These are phyloP conservation scores for Debaryomyces nepalensis DNA, from an alignment of 1,139 yeast genomes.

Conservation along the genomic window DNA sequence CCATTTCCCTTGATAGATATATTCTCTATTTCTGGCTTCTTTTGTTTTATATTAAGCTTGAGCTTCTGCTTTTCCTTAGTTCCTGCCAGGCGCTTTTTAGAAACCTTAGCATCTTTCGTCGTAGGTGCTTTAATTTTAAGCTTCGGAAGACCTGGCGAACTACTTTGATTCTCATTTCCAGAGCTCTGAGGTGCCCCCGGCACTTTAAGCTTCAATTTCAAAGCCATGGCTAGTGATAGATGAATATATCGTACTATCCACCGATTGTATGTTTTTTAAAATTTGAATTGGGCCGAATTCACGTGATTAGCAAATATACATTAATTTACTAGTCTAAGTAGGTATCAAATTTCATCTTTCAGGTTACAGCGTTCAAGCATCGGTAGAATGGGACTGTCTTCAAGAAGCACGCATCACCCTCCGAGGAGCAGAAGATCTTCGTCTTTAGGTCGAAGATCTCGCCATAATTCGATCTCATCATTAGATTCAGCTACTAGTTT, in stretches of 20 bases:
- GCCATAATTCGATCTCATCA: constrained; percentile 49
- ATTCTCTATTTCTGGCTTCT: constrained; percentile 16
- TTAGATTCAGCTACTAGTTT: constrained; percentile 35
- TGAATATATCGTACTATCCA: background rate
- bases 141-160: constrained; percentile 25
- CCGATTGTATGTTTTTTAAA: background rate
- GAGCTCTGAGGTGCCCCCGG: constrained; percentile 19
- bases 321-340: background rate
- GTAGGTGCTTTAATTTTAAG: constrained; percentile 35
- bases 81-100: constrained; percentile 6
- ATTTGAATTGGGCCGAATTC: background rate
- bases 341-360: background rate
- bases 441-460: constrained; percentile 33
- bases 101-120: constrained; percentile 19
- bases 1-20: constrained; percentile 13
- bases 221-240: constrained; percentile 21
- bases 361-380: background rate
- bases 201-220: constrained; percentile 32
- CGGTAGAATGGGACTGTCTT: constrained; percentile 9
- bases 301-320: constrained; percentile 3
- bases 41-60: constrained; percentile 25
- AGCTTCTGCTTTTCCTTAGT: constrained; percentile 25
- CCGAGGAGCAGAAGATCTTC: constrained; percentile 30
- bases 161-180: constrained; percentile 10
- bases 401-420: constrained; percentile 11